A percentile compares a stretch with the other conserved stretches of the same genome.
phyloP scores from a whole-genome alignment of 257 asterid genomes.

The Pogostemon cablin region DNA sequence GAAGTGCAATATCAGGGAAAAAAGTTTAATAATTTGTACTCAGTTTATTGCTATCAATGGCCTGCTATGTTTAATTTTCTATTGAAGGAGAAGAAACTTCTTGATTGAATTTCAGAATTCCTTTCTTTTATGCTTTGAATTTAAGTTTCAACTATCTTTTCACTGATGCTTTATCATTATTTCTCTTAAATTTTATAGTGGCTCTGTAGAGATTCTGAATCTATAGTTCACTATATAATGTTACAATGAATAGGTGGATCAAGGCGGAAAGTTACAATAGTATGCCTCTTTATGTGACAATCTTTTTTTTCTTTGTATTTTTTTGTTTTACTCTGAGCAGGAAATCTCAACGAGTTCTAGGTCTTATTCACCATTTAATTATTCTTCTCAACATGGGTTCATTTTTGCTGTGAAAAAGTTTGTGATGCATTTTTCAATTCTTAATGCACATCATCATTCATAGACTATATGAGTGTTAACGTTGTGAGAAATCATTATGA shows the following conservation, averaged over 20 bases:
- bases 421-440: slow-evolving; percentile 11
- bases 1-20: too few species aligned
- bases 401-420: slow-evolving; percentile 7
- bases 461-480: slow-evolving; percentile 18
- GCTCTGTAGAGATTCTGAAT: slow-evolving; percentile 30
- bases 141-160: background rate
- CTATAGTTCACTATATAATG: slow-evolving; percentile 43
- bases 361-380: slow-evolving; percentile 7
- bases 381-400: background rate
- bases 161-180: slow-evolving; percentile 7
- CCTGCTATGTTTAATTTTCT: too few species aligned
- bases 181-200: slow-evolving; percentile 24
- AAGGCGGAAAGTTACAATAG: slow-evolving; percentile 73
- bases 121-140: background rate
- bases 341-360: slow-evolving; percentile 18
- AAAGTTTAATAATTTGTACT: too few species aligned
- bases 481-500: background rate
- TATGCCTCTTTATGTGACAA: slow-evolving; percentile 43
- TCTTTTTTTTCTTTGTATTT: slow-evolving; percentile 29
- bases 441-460: slow-evolving; percentile 12
- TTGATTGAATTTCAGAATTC: too few species aligned
- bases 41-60: too few species aligned
- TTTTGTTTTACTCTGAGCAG: slow-evolving; percentile 6
- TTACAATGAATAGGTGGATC: slow-evolving; percentile 99
- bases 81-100: too few species aligned